Evolutionary conservation across 2,329 filamentous ascomycete genomes (phyloP).

Genomic region (Penicillium sp.): DNA sequence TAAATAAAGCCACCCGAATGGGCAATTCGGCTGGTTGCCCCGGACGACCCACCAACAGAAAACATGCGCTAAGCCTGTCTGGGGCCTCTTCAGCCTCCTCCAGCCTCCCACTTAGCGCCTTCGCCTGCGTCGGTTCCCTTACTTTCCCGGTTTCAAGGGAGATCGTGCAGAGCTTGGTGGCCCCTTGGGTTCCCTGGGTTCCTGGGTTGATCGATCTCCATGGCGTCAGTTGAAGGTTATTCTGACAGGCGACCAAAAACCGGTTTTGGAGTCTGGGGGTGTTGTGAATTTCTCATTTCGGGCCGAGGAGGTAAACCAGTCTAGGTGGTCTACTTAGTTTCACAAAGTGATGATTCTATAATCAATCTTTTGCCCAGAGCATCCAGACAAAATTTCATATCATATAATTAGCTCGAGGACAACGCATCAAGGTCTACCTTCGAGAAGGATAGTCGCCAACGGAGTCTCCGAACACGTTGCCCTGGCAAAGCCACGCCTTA

Average conservation of each 20-base stretch:
- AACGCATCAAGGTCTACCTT: background rate
- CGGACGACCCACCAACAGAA: slow-evolving; percentile 13
- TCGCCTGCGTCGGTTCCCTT: background rate
- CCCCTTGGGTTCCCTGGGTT: background rate
- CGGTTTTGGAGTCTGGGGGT: slow-evolving; percentile 2
- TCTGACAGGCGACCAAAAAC: slow-evolving; percentile 4
- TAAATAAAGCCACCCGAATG: slow-evolving; percentile 17
- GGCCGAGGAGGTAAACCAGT: background rate
- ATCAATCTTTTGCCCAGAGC: too few relatives aligned
- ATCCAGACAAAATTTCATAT: too few relatives aligned
- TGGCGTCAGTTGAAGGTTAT: slow-evolving; percentile 9
- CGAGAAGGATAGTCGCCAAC: background rate
- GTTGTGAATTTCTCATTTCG: background rate
- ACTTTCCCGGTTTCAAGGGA: background rate
- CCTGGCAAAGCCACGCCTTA: background rate
- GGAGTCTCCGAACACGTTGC: background rate
- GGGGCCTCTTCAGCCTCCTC: background rate
- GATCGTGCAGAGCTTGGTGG: background rate
- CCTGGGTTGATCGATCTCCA: background rate
- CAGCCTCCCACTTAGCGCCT: background rate
- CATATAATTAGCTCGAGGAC: too few relatives aligned
- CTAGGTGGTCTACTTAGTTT: too few relatives aligned
- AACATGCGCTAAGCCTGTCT: background rate
- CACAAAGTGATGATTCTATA: too few relatives aligned
- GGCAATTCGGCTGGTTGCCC: slow-evolving; percentile 18